A percentile compares a stretch with the other conserved stretches of the same genome.
These are phyloP conservation scores for Plectosphaerella plurivora DNA, from an alignment of 2,329 filamentous ascomycete genomes.

Conservation along the genomic window DNA sequence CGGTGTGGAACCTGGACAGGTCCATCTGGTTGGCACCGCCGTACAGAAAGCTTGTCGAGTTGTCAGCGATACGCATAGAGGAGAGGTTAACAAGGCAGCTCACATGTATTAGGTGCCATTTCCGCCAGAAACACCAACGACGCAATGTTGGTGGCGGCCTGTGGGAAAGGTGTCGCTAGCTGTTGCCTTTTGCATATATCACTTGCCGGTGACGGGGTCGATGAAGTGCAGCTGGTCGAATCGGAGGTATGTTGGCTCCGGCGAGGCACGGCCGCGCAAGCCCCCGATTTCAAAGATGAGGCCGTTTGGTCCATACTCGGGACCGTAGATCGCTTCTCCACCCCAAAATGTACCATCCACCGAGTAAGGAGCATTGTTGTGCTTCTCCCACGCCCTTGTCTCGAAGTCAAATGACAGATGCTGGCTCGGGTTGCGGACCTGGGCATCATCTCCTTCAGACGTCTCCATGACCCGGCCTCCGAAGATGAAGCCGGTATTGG, in stretches of 20 bases:
- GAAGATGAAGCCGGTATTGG: not conserved
- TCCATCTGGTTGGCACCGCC: not conserved
- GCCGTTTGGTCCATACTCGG: not conserved
- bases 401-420: conserved; percentile 13
- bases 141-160: not conserved
- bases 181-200: not conserved
- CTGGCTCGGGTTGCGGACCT: conserved; percentile 5
- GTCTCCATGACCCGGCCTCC: not conserved
- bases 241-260: not conserved
- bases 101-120: not conserved
- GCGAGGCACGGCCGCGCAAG: not conserved
- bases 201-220: not conserved
- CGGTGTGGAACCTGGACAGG: not conserved
- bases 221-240: not conserved
- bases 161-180: not conserved
- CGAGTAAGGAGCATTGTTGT: not conserved
- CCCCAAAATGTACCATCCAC: not conserved
- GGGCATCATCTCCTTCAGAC: conserved; percentile 8
- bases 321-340: not conserved
- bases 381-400: not conserved
- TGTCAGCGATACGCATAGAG: not conserved
- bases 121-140: not conserved
- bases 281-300: not conserved
- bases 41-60: not conserved
- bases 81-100: not conserved